phyloP scores from a whole-genome alignment of 2,329 filamentous ascomycete species.

The Claviceps sp. region DNA sequence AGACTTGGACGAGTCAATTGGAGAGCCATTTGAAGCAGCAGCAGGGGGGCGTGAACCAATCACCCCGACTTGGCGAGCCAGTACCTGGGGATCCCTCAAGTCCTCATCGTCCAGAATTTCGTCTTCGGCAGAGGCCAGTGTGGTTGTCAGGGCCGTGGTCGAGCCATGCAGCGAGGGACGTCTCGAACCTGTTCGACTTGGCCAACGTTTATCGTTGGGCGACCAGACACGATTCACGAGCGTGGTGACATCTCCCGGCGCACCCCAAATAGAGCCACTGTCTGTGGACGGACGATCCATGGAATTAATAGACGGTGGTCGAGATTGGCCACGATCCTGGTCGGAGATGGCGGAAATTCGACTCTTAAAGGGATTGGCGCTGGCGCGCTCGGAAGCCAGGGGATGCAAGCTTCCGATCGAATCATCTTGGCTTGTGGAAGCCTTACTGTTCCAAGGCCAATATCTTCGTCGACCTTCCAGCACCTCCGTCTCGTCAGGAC shows the following conservation, averaged over 20 bases:
- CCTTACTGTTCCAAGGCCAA: conserved; percentile 44
- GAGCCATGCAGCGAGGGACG: conserved; percentile 72
- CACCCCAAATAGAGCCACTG: conserved; percentile 61
- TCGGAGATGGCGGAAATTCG: conserved; percentile 37
- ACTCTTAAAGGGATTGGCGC: conserved; percentile 36
- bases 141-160: conserved; percentile 47
- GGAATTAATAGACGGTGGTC: conserved; percentile 56
- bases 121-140: conserved; percentile 49
- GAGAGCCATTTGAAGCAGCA: conserved; percentile 3
- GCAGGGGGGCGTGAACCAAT: conserved; percentile 65
- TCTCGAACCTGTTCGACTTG: conserved; percentile 57
- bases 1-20: conserved; percentile 15
- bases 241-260: conserved; percentile 29
- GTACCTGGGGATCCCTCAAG: conserved; percentile 35
- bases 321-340: conserved; percentile 43
- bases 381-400: conserved; percentile 28
- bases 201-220: conserved; percentile 35
- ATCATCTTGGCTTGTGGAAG: conserved; percentile 32
- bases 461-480: conserved; percentile 41
- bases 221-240: conserved; percentile 54
- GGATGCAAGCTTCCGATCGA: conserved; percentile 19
- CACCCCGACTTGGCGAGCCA: conserved; percentile 47
- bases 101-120: conserved; percentile 49
- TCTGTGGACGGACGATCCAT: conserved; percentile 66
- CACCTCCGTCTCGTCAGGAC: conserved; percentile 41